These are phyloP conservation scores for Chrysoporthe puriensis DNA, from an alignment of 2,329 filamentous ascomycete species.

Conservation along the genomic window DNA sequence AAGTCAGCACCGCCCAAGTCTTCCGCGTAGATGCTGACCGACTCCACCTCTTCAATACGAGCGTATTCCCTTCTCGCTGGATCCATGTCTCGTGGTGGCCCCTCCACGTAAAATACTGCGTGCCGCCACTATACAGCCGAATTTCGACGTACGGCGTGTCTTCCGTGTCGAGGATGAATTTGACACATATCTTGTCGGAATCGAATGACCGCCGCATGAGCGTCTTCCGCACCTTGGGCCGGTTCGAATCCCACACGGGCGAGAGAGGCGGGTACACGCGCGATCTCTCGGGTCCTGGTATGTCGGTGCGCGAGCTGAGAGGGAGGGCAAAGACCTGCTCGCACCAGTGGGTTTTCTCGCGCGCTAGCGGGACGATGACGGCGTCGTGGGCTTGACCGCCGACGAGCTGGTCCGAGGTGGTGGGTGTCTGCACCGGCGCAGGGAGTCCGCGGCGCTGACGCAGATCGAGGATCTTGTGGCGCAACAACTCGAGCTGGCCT, in stretches of 20 bases:
- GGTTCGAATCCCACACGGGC: constrained; percentile 47
- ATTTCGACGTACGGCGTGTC: constrained; percentile 54
- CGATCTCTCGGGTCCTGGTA: constrained; percentile 15
- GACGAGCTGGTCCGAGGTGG: constrained; percentile 4
- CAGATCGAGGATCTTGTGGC: constrained; percentile 53
- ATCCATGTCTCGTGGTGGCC: constrained; percentile 61
- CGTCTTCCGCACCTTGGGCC: constrained; percentile 53
- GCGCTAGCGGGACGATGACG: constrained; percentile 27
- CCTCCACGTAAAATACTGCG: constrained; percentile 51
- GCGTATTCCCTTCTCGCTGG: constrained; percentile 49
- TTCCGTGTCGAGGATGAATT: constrained; percentile 51
- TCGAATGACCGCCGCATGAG: constrained; percentile 64
- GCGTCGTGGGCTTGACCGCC: neutral
- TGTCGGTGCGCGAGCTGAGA: constrained; percentile 49
- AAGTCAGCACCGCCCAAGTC: constrained; percentile 59
- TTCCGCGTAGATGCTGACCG: constrained; percentile 46
- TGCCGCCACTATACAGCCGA: constrained; percentile 45
- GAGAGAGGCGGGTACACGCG: constrained; percentile 43
- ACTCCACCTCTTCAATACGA: constrained; percentile 59
- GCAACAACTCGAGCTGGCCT: constrained; percentile 55
- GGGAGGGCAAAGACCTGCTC: constrained; percentile 62
- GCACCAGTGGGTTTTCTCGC: constrained; percentile 59
- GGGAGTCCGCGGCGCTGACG: constrained; percentile 55
- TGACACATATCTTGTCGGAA: constrained; percentile 57
- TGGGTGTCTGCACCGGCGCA: constrained; percentile 9